A percentile compares a stretch with the other conserved stretches of the same genome.
These are phyloP conservation scores for Saturnispora dispora DNA, from an alignment of 805 yeast genomes.

Conservation along the genomic window DNA sequence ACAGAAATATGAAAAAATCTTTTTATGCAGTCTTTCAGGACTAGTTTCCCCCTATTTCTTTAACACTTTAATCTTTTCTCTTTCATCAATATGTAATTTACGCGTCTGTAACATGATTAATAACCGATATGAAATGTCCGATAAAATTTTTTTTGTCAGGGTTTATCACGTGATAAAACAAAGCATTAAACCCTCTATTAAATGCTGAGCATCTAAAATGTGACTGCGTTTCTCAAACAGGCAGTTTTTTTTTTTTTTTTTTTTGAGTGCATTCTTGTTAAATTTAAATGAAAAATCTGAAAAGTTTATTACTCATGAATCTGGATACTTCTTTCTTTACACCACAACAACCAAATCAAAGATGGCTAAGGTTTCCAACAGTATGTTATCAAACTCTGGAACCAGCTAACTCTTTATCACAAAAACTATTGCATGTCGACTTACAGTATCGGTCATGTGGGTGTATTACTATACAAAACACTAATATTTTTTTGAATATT, in stretches of 20 bases:
- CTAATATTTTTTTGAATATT: too few species aligned
- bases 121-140: neutral
- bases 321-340: neutral
- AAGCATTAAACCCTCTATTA: neutral
- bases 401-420: neutral
- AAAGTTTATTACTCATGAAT: neutral
- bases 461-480: conserved; percentile 1
- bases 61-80: neutral
- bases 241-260: neutral
- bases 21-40: too few species aligned
- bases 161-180: neutral
- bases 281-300: neutral
- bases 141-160: neutral
- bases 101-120: neutral
- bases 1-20: too few species aligned
- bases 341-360: conserved; percentile 14
- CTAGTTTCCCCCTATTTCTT: too few species aligned
- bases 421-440: conserved; percentile 5
- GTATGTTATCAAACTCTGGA: conserved; percentile 15
- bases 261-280: neutral
- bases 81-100: too few species aligned
- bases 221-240: neutral
- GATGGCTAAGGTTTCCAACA: conserved; percentile 31
- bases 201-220: neutral
- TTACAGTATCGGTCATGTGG: conserved; percentile 6